Evolutionary conservation across 345 rosid genomes (phyloP), one percentile per base, ranked within the genome.

Genomic region (Eucalyptus pauciflora): DNA sequence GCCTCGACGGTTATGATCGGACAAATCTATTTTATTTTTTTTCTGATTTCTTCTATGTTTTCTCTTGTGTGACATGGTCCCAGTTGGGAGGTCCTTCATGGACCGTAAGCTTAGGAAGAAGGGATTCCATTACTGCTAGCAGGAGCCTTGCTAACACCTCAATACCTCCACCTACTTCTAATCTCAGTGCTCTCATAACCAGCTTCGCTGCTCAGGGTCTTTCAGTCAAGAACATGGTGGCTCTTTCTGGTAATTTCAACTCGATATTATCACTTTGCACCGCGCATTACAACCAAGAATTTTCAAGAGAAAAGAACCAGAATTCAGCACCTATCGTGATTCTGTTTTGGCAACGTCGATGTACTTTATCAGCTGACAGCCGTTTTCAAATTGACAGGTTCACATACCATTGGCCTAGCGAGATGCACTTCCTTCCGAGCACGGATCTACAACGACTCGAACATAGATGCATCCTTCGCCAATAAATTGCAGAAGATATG

Each of bases 111-210:
- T 91, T 97, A 25, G 99, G 99, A 62, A 94, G 99, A 64, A 85
- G 64, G 90, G 99, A 97, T 86, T 94, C 98, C 93, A 90, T 95
- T 46, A 94, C 93, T 22, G 97, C 99, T 4, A 95, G 95, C 90
- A 95, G 93, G 86, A 91, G 92, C 90, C 96, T 95, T 86, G 88
- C 99, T 0, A 89, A 96, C 89, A 91, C 91, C 33, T 89, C 95
- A 49, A 96, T 96, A 95, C 99, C 98, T n/a, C 94, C 96, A 71
- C 98, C 98, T 49, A 93, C 96, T 92, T 95, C 98, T 43, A 94
- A 96, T 89, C 96, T 98, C 8, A 94, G 93, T 87, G 90, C 5
- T 76, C 95, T 96, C 88, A 93, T 95, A 2, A 93, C 93, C 90
- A 93, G 95, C 31, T 96, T 96, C 87, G 50, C 87, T 24, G 91